These are phyloP conservation scores for Metschnikowia cerradonensis DNA, from an alignment of 805 yeast species.

Conservation along the genomic window DNA sequence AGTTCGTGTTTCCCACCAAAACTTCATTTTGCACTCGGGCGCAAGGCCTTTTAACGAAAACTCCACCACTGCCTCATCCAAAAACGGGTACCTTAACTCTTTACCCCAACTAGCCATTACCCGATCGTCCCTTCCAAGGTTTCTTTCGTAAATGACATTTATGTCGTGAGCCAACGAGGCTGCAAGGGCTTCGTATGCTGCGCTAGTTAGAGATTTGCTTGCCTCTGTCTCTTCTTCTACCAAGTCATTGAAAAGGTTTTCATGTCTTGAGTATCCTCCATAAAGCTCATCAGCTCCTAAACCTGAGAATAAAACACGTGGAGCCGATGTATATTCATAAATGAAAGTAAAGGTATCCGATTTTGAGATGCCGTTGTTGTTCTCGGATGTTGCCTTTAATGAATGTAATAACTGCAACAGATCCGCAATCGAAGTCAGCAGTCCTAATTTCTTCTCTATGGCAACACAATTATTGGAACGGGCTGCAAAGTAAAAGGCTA, in stretches of 20 bases:
- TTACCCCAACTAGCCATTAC: slow-evolving; percentile 84
- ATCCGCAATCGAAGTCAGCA: background rate
- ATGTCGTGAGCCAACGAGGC: slow-evolving; percentile 69
- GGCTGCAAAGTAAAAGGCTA: slow-evolving; percentile 92
- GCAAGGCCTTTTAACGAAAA: slow-evolving; percentile 47
- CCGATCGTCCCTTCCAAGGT: slow-evolving; percentile 88
- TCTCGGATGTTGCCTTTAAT: background rate
- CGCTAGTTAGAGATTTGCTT: slow-evolving; percentile 9
- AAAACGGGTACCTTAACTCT: slow-evolving; percentile 83
- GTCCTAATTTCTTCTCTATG: background rate
- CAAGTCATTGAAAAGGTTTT: slow-evolving; percentile 39
- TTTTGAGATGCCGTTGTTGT: background rate
- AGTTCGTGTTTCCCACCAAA: slow-evolving; percentile 21
- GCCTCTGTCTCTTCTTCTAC: slow-evolving; percentile 17
- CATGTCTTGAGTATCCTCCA: slow-evolving; percentile 93
- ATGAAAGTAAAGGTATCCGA: background rate
- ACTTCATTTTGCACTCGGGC: slow-evolving; percentile 41
- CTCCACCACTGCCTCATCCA: slow-evolving; percentile 59
- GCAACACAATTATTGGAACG: slow-evolving; percentile 28
- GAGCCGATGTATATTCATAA: slow-evolving; percentile 42
- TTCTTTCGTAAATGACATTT: slow-evolving; percentile 68
- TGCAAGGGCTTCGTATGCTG: slow-evolving; percentile 40
- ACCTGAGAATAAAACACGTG: slow-evolving; percentile 81
- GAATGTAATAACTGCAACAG: background rate
- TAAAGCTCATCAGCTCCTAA: slow-evolving; percentile 96